A percentile compares a stretch with the other conserved stretches of the same genome.
Evolutionary conservation across 129 eudicot genomes (phyloP).

Genomic region (Mikania micrantha): DNA sequence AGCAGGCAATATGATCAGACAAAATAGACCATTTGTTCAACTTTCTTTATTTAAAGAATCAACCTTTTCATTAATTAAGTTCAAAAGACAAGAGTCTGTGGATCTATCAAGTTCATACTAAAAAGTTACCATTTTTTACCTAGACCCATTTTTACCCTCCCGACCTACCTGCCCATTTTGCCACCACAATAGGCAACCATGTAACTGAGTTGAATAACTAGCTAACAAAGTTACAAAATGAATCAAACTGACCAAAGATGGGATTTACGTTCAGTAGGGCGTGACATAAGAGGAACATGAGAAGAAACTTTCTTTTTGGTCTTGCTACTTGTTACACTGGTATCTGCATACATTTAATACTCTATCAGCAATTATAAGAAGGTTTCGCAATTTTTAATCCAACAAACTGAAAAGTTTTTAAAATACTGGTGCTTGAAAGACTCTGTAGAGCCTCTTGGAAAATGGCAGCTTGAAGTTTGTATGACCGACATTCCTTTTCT

Average conservation of each 20-base stretch:
- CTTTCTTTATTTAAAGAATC: not conserved
- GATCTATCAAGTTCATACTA: not conserved
- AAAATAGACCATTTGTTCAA: too few species aligned
- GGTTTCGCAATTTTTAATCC: not conserved
- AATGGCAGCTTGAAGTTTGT: conserved; percentile 73
- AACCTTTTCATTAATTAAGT: not conserved
- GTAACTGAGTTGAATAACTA: not conserved
- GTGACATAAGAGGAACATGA: conserved; percentile 62
- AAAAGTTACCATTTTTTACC: not conserved
- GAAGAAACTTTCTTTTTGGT: conserved; percentile 50
- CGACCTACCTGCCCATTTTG: too few species aligned
- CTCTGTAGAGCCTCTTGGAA: conserved; percentile 63
- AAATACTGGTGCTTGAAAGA: conserved; percentile 34
- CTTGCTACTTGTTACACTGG: conserved; percentile 16
- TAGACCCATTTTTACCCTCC: too few species aligned
- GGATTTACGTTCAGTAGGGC: conserved; percentile 84
- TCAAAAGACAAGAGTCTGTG: not conserved
- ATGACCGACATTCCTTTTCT: conserved; percentile 52
- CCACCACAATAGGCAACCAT: not conserved
- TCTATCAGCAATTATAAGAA: conserved; percentile 16
- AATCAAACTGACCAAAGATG: not conserved
- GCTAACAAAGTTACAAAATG: not conserved
- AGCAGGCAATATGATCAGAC: too few species aligned
- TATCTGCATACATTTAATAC: conserved; percentile 39
- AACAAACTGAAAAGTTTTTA: not conserved